phyloP scores from a whole-genome alignment of 2,329 filamentous ascomycete genomes.

The Proliferodiscus dingleyae region DNA sequence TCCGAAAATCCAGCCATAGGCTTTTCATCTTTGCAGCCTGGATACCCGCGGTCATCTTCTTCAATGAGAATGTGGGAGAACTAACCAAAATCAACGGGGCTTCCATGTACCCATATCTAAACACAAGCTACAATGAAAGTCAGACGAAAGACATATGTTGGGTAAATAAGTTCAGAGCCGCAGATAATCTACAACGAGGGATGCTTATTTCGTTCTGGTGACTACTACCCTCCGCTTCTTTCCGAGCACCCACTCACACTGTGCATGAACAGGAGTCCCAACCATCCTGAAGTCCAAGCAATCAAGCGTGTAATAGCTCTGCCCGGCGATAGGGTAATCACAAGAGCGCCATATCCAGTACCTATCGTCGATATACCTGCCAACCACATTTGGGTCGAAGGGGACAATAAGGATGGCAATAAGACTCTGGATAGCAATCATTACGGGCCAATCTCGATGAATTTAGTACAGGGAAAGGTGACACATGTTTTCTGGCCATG shows the following conservation, averaged over 20 bases:
- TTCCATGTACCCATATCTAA: conserved; percentile 77
- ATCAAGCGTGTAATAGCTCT: conserved; percentile 83
- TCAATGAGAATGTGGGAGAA: conserved; percentile 57
- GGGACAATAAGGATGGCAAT: conserved; percentile 59
- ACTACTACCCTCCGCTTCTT: conserved; percentile 24
- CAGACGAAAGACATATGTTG: conserved; percentile 51
- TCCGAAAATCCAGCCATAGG: conserved; percentile 37
- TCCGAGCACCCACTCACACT: background rate
- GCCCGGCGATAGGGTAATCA: conserved; percentile 71
- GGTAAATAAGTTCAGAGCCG: conserved; percentile 54
- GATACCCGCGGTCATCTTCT: conserved; percentile 56
- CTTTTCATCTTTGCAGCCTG: conserved; percentile 53
- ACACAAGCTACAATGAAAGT: conserved; percentile 57
- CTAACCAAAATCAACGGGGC: conserved; percentile 52
- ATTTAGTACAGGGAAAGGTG: conserved; percentile 70
- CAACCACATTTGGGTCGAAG: conserved; percentile 93
- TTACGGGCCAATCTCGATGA: conserved; percentile 77
- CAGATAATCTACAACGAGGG: conserved; percentile 57
- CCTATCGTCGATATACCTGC: conserved; percentile 61
- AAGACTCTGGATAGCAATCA: conserved; percentile 79
- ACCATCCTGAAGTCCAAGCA: conserved; percentile 61
- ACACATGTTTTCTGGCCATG: conserved; percentile 68
- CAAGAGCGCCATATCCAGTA: conserved; percentile 55
- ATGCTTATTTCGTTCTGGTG: conserved; percentile 72
- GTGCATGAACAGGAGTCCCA: conserved; percentile 56